Evolutionary conservation across 805 yeast genomes (phyloP).

Genomic region (Kluyveromyces lactis): DNA sequence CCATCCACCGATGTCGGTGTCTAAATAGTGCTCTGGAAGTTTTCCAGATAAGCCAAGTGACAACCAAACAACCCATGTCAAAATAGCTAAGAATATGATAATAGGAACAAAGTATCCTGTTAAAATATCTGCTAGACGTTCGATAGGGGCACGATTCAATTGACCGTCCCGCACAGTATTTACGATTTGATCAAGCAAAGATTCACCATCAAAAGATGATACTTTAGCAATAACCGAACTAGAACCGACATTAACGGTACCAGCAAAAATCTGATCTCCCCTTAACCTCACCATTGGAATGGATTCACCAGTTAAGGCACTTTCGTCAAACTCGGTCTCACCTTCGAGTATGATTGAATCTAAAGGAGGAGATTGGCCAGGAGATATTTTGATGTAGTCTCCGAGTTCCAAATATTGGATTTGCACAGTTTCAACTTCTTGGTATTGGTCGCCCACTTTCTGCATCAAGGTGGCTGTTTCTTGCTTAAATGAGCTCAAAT

Average conservation of each 20-base stretch:
- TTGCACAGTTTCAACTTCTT: constrained; percentile 29
- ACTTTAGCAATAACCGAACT: constrained; percentile 46
- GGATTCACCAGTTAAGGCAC: constrained; percentile 57
- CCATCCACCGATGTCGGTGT: constrained; percentile 68
- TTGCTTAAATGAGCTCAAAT: constrained; percentile 44
- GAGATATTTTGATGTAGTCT: constrained; percentile 39
- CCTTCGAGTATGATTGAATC: constrained; percentile 47
- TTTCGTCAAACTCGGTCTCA: constrained; percentile 45
- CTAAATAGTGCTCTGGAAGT: constrained; percentile 48
- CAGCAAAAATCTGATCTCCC: constrained; percentile 67
- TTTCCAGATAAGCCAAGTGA: constrained; percentile 44
- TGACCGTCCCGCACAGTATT: constrained; percentile 68
- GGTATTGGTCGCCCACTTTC: constrained; percentile 11
- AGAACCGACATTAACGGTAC: constrained; percentile 59
- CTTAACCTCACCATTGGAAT: constrained; percentile 45
- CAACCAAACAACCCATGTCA: constrained; percentile 67
- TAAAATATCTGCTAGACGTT: constrained; percentile 55
- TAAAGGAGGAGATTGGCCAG: constrained; percentile 55
- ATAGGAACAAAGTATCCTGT: constrained; percentile 71
- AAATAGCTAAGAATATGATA: constrained; percentile 49
- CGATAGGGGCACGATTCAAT: constrained; percentile 63
- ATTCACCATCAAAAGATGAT: constrained; percentile 51
- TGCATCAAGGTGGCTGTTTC: constrained; percentile 36
- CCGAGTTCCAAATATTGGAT: constrained; percentile 44
- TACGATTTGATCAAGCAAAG: constrained; percentile 63